Percentiles rank a stretch among this genome's conserved stretches.
phyloP scores from a whole-genome alignment of 805 yeast genomes.

The Pichia paraexigua region DNA sequence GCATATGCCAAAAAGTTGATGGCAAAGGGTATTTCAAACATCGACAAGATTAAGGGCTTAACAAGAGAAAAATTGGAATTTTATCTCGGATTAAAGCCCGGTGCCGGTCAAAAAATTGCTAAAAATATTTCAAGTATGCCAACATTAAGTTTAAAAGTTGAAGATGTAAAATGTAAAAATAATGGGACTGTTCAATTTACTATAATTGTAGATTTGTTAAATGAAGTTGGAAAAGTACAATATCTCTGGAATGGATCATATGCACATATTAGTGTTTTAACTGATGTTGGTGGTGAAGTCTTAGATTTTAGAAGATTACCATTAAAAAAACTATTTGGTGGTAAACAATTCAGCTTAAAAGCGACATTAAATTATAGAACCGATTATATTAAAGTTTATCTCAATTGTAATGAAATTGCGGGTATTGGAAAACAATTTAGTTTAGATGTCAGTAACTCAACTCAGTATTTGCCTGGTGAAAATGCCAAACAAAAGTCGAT shows the following conservation, averaged over 20 bases:
- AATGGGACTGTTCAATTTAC: slow-evolving; percentile 26
- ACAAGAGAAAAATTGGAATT: slow-evolving; percentile 33
- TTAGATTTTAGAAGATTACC: slow-evolving; percentile 39
- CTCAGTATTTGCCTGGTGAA: neutral
- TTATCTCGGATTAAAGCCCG: slow-evolving; percentile 33
- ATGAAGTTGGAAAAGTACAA: slow-evolving; percentile 11
- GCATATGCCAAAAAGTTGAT: slow-evolving; percentile 33
- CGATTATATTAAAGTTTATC: slow-evolving; percentile 23
- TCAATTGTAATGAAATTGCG: slow-evolving; percentile 35
- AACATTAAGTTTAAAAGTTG: slow-evolving; percentile 20
- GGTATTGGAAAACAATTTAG: slow-evolving; percentile 16
- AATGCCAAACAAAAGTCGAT: neutral
- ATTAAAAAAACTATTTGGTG: slow-evolving; percentile 17
- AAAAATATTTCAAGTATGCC: slow-evolving; percentile 33
- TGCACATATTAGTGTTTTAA: slow-evolving; percentile 8
- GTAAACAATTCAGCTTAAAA: slow-evolving; percentile 24
- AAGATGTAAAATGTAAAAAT: slow-evolving; percentile 7
- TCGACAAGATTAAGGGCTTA: slow-evolving; percentile 20
- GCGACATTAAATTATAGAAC: slow-evolving; percentile 14
- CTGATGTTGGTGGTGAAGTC: slow-evolving; percentile 25
- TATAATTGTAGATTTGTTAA: slow-evolving; percentile 26
- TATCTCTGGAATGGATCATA: slow-evolving; percentile 11
- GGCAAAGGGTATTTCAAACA: slow-evolving; percentile 30
- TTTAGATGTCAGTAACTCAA: slow-evolving; percentile 1
- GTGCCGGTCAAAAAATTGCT: slow-evolving; percentile 32